Evolutionary conservation across 2,329 filamentous ascomycete species (phyloP).

Genomic region (Penicillium sp.): DNA sequence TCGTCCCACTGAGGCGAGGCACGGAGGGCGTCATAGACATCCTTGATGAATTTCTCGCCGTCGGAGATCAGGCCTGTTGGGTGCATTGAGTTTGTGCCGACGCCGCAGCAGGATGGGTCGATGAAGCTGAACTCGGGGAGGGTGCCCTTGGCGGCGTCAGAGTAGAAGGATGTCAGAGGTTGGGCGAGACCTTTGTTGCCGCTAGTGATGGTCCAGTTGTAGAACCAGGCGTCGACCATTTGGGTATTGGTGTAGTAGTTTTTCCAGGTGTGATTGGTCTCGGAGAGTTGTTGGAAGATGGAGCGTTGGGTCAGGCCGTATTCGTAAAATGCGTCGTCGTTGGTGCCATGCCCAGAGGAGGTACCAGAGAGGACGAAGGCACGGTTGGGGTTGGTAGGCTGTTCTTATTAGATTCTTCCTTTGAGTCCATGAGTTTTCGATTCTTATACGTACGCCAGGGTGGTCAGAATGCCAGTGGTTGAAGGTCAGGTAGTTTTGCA

Average conservation of each 20-base stretch:
- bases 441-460: constrained; percentile 39
- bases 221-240: constrained; percentile 33
- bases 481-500: constrained; percentile 44
- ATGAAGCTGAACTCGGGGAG: constrained; percentile 38
- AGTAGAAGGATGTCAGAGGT: constrained; percentile 34
- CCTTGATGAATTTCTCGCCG: constrained; percentile 37
- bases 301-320: constrained; percentile 30
- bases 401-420: constrained; percentile 2
- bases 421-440: background rate
- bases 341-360: constrained; percentile 33
- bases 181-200: constrained; percentile 28
- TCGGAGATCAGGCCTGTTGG: constrained; percentile 35
- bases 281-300: constrained; percentile 42
- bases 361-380: constrained; percentile 32
- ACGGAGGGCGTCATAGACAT: constrained; percentile 38
- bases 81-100: constrained; percentile 38
- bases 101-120: constrained; percentile 42
- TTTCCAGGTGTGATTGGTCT: constrained; percentile 35
- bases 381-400: constrained; percentile 48
- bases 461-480: constrained; percentile 48
- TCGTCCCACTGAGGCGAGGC: constrained; percentile 36
- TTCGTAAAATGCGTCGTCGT: constrained; percentile 28
- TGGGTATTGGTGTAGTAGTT: constrained; percentile 32
- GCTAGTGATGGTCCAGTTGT: constrained; percentile 34
- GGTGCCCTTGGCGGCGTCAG: constrained; percentile 30